Evolutionary conservation across 495 filamentous ascomycete genomes (phyloP), one percentile per base, ranked within the genome.

Genomic region (Mycothermus thermophilus): DNA sequence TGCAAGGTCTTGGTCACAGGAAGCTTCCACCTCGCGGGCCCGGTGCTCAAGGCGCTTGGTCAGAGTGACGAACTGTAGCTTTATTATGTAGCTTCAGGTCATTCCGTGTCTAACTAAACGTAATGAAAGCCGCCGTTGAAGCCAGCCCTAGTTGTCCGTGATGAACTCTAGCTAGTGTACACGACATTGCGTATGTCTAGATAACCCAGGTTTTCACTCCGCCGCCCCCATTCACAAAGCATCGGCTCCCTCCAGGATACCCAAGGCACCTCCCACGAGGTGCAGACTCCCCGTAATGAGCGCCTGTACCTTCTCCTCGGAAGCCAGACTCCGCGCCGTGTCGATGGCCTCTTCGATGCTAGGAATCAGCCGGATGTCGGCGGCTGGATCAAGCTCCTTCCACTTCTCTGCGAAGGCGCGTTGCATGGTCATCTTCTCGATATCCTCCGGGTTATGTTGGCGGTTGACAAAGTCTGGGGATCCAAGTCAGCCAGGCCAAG

Each of bases 301-400:
- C 1, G 60, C 62, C 22, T 73, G 57, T 5, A 64, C 45, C 19
- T 52, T 54, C 31, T 54, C 44, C 0, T 37, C 55, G 36, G 47
- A 41, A 4, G 47, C 47, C 4, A 85, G 46, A 4, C 62, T 60
- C 24, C 78, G 65, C 3, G 79, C 77, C 45, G 63, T 69, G 18
- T 67, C 71, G 29, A 96, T 72, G 12, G 86, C 87, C 38, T 93
- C 85, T 47, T 96, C 85, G 27, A 96, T 84, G 2, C 77, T 93
- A 9, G 68, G 63, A 27, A 79, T 62, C 0, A 92, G 82, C 32
- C 66, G 55, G 0, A 84, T 70, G 23, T 74, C 59, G 0, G 75
- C 65, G 4, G 37, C 42, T 0, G 71, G 63, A 41, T 85, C 83
- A 19, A 90, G 62, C 3, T 63, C 52, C 15, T 60, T 56, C 84